Evolutionary conservation across 73 alveolate genomes (phyloP).

Genomic region (Stentor coeruleus): DNA sequence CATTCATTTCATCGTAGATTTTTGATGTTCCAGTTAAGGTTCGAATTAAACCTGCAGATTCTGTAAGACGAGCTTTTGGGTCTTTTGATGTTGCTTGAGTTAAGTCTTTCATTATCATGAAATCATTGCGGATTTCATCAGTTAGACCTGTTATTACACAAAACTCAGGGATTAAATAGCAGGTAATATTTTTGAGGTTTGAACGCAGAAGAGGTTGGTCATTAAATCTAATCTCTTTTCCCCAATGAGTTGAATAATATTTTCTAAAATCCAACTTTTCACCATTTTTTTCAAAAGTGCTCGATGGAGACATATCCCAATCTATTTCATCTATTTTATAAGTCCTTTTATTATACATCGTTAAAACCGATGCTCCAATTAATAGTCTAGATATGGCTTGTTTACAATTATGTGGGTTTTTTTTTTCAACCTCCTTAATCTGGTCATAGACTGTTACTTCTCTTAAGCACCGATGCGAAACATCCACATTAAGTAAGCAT

Average conservation of each 20-base stretch:
- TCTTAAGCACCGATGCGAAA: not conserved
- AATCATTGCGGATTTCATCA: constrained; percentile 84
- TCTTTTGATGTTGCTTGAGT: constrained; percentile 72
- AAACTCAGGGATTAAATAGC: constrained; percentile 64
- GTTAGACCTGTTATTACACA: constrained; percentile 87
- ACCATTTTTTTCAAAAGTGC: constrained; percentile 54
- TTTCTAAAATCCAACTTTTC: constrained; percentile 56
- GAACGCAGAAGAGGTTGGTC: constrained; percentile 63
- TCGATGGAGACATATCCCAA: constrained; percentile 50
- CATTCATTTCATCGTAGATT: constrained; percentile 61
- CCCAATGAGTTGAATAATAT: constrained; percentile 54
- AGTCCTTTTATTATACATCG: constrained; percentile 77
- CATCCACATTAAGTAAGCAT: not conserved
- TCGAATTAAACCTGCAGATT: constrained; percentile 68
- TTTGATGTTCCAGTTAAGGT: constrained; percentile 53
- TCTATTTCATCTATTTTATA: constrained; percentile 68
- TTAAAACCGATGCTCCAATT: constrained; percentile 57
- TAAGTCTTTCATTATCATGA: constrained; percentile 80
- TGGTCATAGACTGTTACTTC: not conserved
- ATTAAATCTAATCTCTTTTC: constrained; percentile 37
- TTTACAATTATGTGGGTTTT: not conserved
- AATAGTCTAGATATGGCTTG: constrained; percentile 39
- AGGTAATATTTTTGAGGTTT: constrained; percentile 34
- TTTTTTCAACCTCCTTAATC: not conserved
- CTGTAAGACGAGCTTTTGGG: constrained; percentile 69